Conservation (phyloP, 495 filamentous ascomycete genomes). For the Aspergillus kassunensis region DNA sequence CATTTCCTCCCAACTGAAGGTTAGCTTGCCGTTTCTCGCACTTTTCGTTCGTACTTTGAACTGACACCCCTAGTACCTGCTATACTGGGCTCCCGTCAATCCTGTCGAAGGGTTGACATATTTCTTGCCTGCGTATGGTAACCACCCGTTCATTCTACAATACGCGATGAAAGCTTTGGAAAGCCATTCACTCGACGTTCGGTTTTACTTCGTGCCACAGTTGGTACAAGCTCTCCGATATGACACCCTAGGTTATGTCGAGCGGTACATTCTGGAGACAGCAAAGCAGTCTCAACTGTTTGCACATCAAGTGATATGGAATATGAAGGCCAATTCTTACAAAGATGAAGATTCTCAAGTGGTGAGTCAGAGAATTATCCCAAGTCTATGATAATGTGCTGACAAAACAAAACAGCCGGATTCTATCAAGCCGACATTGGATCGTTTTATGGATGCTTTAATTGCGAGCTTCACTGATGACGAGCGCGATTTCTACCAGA, state of each 20-base stretch:
- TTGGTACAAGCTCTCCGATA: slow-evolving; percentile 96
- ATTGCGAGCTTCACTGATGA: slow-evolving; percentile 71
- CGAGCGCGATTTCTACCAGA: slow-evolving; percentile 85
- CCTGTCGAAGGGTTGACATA: slow-evolving; percentile 89
- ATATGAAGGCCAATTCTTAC: slow-evolving; percentile 98
- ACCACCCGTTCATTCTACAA: slow-evolving; percentile 90
- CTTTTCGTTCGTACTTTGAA: neutral
- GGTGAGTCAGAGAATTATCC: slow-evolving; percentile 49
- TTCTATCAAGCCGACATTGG: slow-evolving; percentile 84
- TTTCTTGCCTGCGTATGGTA: slow-evolving; percentile 89
- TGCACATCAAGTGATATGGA: slow-evolving; percentile 99
- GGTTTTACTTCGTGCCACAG: slow-evolving; percentile 98
- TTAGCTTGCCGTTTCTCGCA: slow-evolving; percentile 23
- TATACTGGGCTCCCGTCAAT: slow-evolving; percentile 93
- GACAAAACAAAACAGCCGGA: slow-evolving; percentile 64
- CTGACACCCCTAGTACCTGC: slow-evolving; percentile 65
- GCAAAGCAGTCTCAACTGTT: slow-evolving; percentile 94
- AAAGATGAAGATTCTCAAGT: slow-evolving; percentile 92
- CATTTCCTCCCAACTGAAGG: slow-evolving; percentile 81
- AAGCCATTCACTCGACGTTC: slow-evolving; percentile 88
- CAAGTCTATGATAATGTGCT: slow-evolving; percentile 21
- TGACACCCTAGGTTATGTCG: slow-evolving; percentile 90
- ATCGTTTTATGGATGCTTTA: slow-evolving; percentile 82
- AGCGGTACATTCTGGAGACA: slow-evolving; percentile 94
- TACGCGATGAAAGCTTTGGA: slow-evolving; percentile 96